phyloP scores from a whole-genome alignment of 2,329 filamentous ascomycete genomes.

The Tolypocladium inflatum region DNA sequence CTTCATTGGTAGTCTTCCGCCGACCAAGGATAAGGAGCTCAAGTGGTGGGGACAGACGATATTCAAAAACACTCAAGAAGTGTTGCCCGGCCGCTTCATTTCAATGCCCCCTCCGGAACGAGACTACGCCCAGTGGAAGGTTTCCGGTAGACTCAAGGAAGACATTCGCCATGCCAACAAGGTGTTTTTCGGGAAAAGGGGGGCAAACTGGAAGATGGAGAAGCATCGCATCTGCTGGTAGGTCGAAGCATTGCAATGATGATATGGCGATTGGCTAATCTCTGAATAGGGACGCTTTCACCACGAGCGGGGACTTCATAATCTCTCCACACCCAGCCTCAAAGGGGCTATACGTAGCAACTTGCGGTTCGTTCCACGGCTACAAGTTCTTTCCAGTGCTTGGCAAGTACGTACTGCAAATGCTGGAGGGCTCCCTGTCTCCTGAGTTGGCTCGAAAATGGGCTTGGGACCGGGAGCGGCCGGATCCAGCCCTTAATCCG shows the following conservation, averaged over 20 bases:
- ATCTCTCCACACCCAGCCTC: constrained; percentile 46
- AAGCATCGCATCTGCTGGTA: constrained; percentile 60
- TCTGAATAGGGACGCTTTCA: constrained; percentile 51
- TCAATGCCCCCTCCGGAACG: constrained; percentile 45
- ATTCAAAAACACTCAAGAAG: constrained; percentile 45
- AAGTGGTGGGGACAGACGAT: constrained; percentile 56
- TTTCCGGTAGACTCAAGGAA: constrained; percentile 42
- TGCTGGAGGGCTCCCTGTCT: constrained; percentile 36
- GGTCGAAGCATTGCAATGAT: constrained; percentile 12
- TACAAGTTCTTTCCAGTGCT: constrained; percentile 60
- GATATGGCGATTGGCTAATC: not conserved
- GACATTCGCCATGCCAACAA: constrained; percentile 48
- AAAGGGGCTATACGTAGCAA: constrained; percentile 49
- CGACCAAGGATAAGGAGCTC: constrained; percentile 37
- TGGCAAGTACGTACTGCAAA: constrained; percentile 51
- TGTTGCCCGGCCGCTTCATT: constrained; percentile 41
- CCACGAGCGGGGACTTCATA: constrained; percentile 51
- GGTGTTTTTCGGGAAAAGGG: constrained; percentile 49
- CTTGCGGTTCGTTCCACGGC: constrained; percentile 57
- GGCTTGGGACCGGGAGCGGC: constrained; percentile 51
- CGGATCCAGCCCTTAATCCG: constrained; percentile 39
- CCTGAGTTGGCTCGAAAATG: constrained; percentile 35
- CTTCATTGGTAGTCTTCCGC: constrained; percentile 49
- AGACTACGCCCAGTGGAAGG: constrained; percentile 56
- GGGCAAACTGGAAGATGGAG: constrained; percentile 46